A percentile compares a stretch with the other conserved stretches of the same genome.
phyloP scores from a whole-genome alignment of 2,329 filamentous ascomycete genomes.

The Mycosphaerelloides madeirae region DNA sequence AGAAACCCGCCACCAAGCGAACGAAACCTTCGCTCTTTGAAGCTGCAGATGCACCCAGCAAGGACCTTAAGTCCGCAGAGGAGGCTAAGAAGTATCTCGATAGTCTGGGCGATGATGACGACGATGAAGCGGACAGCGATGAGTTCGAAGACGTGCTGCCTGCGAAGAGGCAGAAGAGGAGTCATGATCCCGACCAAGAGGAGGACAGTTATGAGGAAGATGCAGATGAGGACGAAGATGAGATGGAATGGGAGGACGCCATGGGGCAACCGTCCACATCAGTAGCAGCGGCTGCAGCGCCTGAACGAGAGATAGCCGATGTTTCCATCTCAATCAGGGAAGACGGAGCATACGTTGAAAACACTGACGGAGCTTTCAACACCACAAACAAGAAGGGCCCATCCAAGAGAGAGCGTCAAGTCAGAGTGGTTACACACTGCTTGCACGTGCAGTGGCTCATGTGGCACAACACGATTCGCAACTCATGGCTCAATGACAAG shows the following conservation, averaged over 20 bases:
- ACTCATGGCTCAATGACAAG: constrained; percentile 75
- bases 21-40: constrained; percentile 42
- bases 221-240: constrained; percentile 6
- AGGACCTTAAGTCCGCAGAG: constrained; percentile 17
- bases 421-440: constrained; percentile 74
- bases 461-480: constrained; percentile 83
- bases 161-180: constrained; percentile 41
- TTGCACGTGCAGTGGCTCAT: constrained; percentile 83
- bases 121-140: constrained; percentile 41
- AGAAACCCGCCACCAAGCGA: constrained; percentile 25
- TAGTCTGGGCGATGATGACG: constrained; percentile 36
- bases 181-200: constrained; percentile 11
- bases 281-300: constrained; percentile 5
- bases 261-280: constrained; percentile 34
- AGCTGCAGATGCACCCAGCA: constrained; percentile 38
- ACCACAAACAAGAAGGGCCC: constrained; percentile 67
- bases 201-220: constrained; percentile 11
- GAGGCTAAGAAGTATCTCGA: constrained; percentile 35
- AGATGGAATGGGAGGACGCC: constrained; percentile 44
- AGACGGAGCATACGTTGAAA: constrained; percentile 36
- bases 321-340: constrained; percentile 34
- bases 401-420: constrained; percentile 75
- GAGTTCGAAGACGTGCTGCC: constrained; percentile 48
- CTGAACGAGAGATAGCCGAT: constrained; percentile 29
- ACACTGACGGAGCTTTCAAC: constrained; percentile 37